Percentiles rank a stretch among this genome's conserved stretches.
These are phyloP conservation scores for Coprinopsis cinerea DNA, from an alignment of 768 basidiomycete species.

Conservation along the genomic window DNA sequence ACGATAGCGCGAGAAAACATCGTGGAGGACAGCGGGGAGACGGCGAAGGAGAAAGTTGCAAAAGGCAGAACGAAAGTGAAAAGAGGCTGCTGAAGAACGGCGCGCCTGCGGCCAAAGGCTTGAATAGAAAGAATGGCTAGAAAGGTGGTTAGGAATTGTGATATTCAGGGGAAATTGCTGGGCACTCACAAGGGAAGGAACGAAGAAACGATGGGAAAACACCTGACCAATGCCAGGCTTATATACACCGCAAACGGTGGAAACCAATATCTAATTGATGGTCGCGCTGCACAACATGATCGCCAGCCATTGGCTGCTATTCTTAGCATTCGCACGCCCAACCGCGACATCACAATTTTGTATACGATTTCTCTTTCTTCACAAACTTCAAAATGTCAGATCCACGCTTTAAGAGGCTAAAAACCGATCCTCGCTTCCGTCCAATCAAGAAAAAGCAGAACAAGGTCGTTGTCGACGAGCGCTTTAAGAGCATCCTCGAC, in stretches of 20 bases:
- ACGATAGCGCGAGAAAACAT: constrained; percentile 42
- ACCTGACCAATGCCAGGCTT: background rate
- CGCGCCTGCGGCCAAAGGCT: constrained; percentile 29
- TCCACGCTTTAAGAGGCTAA: constrained; percentile 81
- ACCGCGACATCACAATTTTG: constrained; percentile 4
- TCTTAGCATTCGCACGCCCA: constrained; percentile 1
- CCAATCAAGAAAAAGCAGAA: constrained; percentile 70
- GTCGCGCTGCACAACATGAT: constrained; percentile 3
- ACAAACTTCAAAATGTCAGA: constrained; percentile 51
- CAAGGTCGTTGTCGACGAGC: constrained; percentile 86
- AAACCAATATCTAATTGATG: background rate
- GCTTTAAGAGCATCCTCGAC: constrained; percentile 78
- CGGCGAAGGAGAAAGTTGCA: constrained; percentile 1
- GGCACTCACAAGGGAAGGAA: constrained; percentile 16
- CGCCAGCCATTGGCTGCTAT: background rate
- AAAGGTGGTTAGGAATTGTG: background rate
- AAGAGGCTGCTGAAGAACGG: constrained; percentile 21
- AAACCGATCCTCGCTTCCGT: constrained; percentile 90
- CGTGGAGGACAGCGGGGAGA: constrained; percentile 14
- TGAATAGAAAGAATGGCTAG: constrained; percentile 19
- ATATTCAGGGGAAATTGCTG: constrained; percentile 4
- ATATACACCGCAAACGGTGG: background rate
- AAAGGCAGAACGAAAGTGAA: constrained; percentile 14
- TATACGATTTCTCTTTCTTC: constrained; percentile 4
- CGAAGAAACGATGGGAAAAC: constrained; percentile 12